Percentiles rank a stretch among this genome's conserved stretches.
Conservation (phyloP, 2,329 filamentous ascomycete genomes). For the Microsporum canis region DNA sequence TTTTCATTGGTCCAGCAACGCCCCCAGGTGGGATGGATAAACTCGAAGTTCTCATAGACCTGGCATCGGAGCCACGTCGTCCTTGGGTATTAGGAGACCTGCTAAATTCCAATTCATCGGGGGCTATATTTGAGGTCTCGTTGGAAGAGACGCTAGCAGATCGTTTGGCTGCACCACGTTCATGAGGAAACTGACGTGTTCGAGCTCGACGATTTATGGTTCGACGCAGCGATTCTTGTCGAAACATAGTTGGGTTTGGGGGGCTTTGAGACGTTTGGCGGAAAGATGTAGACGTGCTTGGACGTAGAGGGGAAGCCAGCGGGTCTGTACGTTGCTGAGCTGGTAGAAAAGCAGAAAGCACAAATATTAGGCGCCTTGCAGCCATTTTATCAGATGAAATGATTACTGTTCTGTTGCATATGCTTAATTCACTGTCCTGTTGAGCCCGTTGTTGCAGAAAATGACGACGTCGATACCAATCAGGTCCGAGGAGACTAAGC, state of each 20-base stretch:
- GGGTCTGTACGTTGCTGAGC: slow-evolving; percentile 33
- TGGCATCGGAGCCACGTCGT: slow-evolving; percentile 34
- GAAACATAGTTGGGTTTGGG: slow-evolving; percentile 38
- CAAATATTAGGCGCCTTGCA: slow-evolving; percentile 46
- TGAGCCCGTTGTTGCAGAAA: slow-evolving; percentile 41
- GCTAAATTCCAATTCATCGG: slow-evolving; percentile 25
- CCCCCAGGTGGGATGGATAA: slow-evolving; percentile 39
- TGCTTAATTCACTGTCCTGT: slow-evolving; percentile 37
- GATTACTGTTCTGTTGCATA: slow-evolving; percentile 46
- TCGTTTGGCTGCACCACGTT: slow-evolving; percentile 24
- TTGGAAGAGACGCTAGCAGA: slow-evolving; percentile 37
- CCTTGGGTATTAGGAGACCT: slow-evolving; percentile 18
- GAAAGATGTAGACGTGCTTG: slow-evolving; percentile 35
- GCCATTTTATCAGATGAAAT: slow-evolving; percentile 49
- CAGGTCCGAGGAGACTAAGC: slow-evolving; percentile 45
- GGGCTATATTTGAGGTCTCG: slow-evolving; percentile 28
- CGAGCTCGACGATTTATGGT: slow-evolving; percentile 43
- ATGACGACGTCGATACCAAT: slow-evolving; percentile 43
- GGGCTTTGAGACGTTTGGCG: slow-evolving; percentile 44
- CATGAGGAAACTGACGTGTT: slow-evolving; percentile 34
- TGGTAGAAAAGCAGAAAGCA: slow-evolving; percentile 48
- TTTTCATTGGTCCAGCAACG: slow-evolving; percentile 28
- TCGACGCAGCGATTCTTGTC: slow-evolving; percentile 43
- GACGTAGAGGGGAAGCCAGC: slow-evolving; percentile 29
- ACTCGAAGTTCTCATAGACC: slow-evolving; percentile 32